Percentiles rank a stretch among this genome's conserved stretches.
Conservation (phyloP, 2,329 filamentous ascomycete genomes). For the Diatrype stigma region DNA sequence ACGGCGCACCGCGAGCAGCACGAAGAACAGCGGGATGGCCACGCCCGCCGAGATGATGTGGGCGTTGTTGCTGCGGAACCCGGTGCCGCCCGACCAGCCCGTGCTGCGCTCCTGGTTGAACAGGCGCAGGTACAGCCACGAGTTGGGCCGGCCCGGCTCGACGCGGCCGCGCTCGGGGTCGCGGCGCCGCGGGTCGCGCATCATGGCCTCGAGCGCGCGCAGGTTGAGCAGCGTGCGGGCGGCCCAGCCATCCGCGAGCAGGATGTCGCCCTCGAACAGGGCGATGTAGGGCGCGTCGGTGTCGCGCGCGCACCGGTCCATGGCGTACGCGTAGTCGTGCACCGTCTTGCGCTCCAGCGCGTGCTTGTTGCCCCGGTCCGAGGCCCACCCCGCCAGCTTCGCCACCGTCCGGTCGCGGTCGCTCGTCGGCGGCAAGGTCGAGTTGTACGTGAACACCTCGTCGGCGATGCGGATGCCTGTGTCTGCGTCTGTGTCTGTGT, state of each 20-base stretch:
- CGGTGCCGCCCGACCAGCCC: slow-evolving; percentile 26
- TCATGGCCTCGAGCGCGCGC: slow-evolving; percentile 21
- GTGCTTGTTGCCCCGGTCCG: slow-evolving; percentile 15
- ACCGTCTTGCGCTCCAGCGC: slow-evolving; percentile 25
- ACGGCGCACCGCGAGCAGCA: slow-evolving; percentile 18
- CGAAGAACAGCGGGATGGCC: slow-evolving; percentile 16
- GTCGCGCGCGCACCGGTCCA: slow-evolving; percentile 21
- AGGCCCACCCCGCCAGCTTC: slow-evolving; percentile 16
- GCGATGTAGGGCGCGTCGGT: slow-evolving; percentile 28
- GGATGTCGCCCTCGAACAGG: slow-evolving; percentile 27
- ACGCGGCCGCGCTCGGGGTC: slow-evolving; percentile 16
- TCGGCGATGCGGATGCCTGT: slow-evolving; percentile 23
- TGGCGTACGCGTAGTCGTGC: slow-evolving; percentile 26
- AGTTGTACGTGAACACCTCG: slow-evolving; percentile 24
- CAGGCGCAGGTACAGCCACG: slow-evolving; percentile 27
- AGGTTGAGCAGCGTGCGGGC: slow-evolving; percentile 22
- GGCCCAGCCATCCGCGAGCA: slow-evolving; percentile 28
- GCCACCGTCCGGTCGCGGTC: slow-evolving; percentile 16
- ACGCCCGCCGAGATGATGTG: slow-evolving; percentile 24
- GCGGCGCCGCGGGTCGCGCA: slow-evolving; percentile 21
- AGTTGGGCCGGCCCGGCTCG: slow-evolving; percentile 22
- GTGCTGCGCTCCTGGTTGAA: slow-evolving; percentile 28
- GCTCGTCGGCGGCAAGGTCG: slow-evolving; percentile 10
- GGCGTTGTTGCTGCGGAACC: slow-evolving; percentile 26
- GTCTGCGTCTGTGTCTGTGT: too few relatives aligned